Conservation (phyloP, 768 basidiomycete species). For the Pulveroboletus sp. region DNA sequence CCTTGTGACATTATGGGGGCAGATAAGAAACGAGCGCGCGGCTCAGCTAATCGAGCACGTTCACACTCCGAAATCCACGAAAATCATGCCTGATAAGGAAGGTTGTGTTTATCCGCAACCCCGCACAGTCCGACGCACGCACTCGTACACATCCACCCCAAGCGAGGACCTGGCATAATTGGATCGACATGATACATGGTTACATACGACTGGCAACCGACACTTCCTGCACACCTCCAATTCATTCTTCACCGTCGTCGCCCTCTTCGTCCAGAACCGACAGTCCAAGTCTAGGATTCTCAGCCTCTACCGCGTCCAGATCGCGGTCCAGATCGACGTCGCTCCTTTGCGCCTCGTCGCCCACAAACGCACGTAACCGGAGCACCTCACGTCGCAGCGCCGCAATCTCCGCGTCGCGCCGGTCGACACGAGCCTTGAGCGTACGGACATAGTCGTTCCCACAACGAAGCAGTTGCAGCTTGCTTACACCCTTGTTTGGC, state of each 20-base stretch:
- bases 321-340: slow-evolving; percentile 28
- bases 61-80: slow-evolving; percentile 24
- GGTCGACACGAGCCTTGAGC: slow-evolving; percentile 71
- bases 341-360: slow-evolving; percentile 18
- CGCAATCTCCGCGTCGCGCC: slow-evolving; percentile 75
- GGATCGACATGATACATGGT: slow-evolving; percentile 8
- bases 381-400: slow-evolving; percentile 61
- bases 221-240: background rate
- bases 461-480: slow-evolving; percentile 85
- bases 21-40: background rate
- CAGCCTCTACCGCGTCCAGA: slow-evolving; percentile 27
- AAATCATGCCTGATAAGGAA: slow-evolving; percentile 23
- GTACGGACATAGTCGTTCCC: slow-evolving; percentile 84
- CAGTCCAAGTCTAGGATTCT: slow-evolving; percentile 17
- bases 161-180: slow-evolving; percentile 1
- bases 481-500: slow-evolving; percentile 94
- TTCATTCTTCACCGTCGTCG: slow-evolving; percentile 29
- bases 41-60: background rate
- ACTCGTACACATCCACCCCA: too few species aligned
- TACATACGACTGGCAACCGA: slow-evolving; percentile 3
- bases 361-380: slow-evolving; percentile 43
- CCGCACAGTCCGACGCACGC: too few species aligned
- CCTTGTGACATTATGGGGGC: slow-evolving; percentile 16
- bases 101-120: too few species aligned
- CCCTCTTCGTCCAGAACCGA: slow-evolving; percentile 29